phyloP scores from a whole-genome alignment of 2,329 filamentous ascomycete species.

The Diaporthe vaccinii region DNA sequence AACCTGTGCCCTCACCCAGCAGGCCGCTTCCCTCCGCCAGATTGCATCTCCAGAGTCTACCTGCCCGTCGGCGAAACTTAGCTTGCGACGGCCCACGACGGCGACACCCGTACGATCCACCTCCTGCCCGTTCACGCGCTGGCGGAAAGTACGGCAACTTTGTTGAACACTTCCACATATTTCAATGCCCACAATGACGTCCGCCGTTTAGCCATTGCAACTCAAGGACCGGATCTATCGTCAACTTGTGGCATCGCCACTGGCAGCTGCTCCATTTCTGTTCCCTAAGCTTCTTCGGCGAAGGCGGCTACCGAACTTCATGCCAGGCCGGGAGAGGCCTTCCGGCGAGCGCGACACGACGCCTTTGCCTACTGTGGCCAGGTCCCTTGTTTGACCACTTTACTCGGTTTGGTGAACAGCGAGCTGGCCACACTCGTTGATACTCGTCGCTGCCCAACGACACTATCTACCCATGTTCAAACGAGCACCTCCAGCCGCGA shows the following conservation, averaged over 20 bases:
- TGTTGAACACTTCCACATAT: not conserved
- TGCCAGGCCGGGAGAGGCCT: not conserved
- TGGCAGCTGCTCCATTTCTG: not conserved
- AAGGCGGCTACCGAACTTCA: not conserved
- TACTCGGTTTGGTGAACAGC: constrained; percentile 20
- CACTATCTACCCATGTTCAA: not conserved
- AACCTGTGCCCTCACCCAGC: not conserved
- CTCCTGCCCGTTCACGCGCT: no score
- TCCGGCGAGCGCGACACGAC: not conserved
- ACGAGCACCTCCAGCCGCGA: not conserved
- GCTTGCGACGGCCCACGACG: constrained; percentile 8
- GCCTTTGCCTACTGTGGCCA: not conserved
- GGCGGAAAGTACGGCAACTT: not conserved
- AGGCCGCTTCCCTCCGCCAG: constrained; percentile 14
- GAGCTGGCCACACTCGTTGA: not conserved
- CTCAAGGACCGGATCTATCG: not conserved
- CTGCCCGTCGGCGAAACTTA: not conserved
- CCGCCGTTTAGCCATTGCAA: not conserved
- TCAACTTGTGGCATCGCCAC: not conserved
- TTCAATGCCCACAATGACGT: not conserved
- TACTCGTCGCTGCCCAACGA: constrained; percentile 31
- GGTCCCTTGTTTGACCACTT: not conserved
- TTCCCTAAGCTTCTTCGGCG: not conserved
- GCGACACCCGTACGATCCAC: not conserved
- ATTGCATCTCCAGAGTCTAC: not conserved